Percentiles rank a stretch among this genome's conserved stretches.
Evolutionary conservation across 208 protist genomes (phyloP).

Genomic region (Crithidia expoeki): DNA sequence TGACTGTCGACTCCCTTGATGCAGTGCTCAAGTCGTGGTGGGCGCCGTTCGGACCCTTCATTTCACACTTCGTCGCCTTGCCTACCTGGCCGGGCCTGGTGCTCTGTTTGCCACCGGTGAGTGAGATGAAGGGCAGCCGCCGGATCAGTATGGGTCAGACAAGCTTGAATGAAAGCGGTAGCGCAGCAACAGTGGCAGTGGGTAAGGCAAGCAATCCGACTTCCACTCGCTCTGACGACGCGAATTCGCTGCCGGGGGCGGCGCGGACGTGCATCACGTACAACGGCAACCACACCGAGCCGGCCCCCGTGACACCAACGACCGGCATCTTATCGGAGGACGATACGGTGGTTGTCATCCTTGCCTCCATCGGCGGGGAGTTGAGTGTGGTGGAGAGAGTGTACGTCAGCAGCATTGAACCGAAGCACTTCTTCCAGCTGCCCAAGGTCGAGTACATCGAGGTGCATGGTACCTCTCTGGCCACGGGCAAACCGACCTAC

Average conservation of each 20-base stretch:
- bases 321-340: slow-evolving; percentile 22
- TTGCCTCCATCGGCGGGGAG: slow-evolving; percentile 45
- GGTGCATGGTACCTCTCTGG: slow-evolving; percentile 62
- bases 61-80: slow-evolving; percentile 72
- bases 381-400: slow-evolving; percentile 63
- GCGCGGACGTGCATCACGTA: slow-evolving; percentile 20
- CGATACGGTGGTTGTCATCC: slow-evolving; percentile 51
- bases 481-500: slow-evolving; percentile 56
- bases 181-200: no score
- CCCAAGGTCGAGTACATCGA: slow-evolving; percentile 83
- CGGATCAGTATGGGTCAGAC: slow-evolving; percentile 16
- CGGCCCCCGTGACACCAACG: slow-evolving; percentile 16
- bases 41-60: slow-evolving; percentile 39
- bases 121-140: slow-evolving; percentile 7
- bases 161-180: neutral
- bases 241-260: neutral
- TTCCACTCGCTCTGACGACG: neutral
- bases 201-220: neutral
- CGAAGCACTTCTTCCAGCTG: slow-evolving; percentile 79
- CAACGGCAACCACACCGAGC: slow-evolving; percentile 21
- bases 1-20: slow-evolving; percentile 27
- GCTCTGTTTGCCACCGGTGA: slow-evolving; percentile 40
- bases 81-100: slow-evolving; percentile 56
- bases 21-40: slow-evolving; percentile 36
- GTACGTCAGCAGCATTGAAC: slow-evolving; percentile 76